These are phyloP conservation scores for Gossypium arboreum DNA, from an alignment of 345 rosid genomes.

Conservation along the genomic window DNA sequence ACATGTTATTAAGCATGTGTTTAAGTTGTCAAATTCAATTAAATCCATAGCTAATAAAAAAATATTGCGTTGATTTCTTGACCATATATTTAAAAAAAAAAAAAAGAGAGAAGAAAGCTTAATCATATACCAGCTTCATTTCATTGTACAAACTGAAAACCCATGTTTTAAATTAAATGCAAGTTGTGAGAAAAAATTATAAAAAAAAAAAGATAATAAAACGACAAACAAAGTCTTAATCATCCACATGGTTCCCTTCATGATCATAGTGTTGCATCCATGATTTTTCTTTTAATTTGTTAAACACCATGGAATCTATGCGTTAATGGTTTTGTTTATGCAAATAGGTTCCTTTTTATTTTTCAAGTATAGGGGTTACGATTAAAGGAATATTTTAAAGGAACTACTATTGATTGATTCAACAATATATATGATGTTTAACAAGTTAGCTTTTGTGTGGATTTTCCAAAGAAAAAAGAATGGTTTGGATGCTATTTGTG, in stretches of 20 bases:
- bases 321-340: conserved; percentile 21
- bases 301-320: conserved; percentile 26
- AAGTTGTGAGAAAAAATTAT: conserved; percentile 5
- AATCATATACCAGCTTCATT: background rate
- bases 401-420: background rate
- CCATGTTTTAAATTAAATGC: background rate
- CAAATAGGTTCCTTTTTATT: background rate
- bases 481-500: conserved; percentile 17
- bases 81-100: background rate
- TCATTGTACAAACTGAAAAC: conserved; percentile 6
- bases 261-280: conserved; percentile 17
- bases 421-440: conserved; percentile 8
- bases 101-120: background rate
- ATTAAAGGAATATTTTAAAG: background rate
- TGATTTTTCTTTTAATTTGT: background rate
- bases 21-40: conserved; percentile 1
- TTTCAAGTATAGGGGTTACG: conserved; percentile 19
- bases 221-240: conserved; percentile 23
- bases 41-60: background rate
- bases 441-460: conserved; percentile 21
- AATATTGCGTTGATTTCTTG: background rate
- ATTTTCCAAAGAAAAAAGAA: conserved; percentile 11
- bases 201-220: conserved; percentile 2
- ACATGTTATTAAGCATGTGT: background rate
- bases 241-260: conserved; percentile 27